phyloP scores from a whole-genome alignment of 495 filamentous ascomycete genomes.

The Neurospora sp. region DNA sequence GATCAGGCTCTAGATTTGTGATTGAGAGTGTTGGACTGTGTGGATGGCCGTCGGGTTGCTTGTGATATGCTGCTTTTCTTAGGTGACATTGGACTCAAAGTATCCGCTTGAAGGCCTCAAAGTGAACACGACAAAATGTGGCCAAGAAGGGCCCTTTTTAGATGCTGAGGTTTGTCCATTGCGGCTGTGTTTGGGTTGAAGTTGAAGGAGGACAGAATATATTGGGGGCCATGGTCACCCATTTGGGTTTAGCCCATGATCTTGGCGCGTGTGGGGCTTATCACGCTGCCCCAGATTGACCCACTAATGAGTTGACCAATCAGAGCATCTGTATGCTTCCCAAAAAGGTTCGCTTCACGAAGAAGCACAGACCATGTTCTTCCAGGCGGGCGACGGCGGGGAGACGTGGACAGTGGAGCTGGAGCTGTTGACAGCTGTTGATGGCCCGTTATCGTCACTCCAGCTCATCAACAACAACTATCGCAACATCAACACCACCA shows the following conservation, averaged over 20 bases:
- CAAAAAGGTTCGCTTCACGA: not conserved
- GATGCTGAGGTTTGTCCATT: not conserved
- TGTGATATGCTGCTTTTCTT: not conserved
- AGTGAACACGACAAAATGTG: not conserved
- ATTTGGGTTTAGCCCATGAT: conserved; percentile 17
- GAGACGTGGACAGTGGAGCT: not conserved
- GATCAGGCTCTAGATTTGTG: not conserved
- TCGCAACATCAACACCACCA: not conserved
- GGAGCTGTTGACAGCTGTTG: conserved; percentile 1
- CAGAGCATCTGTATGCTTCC: not conserved
- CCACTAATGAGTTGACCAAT: not conserved
- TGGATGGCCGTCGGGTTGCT: not conserved
- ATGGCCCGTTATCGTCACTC: not conserved
- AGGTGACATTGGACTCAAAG: not conserved
- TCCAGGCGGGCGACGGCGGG: not conserved
- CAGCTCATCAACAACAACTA: not conserved
- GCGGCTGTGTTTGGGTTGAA: not conserved
- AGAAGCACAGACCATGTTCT: not conserved
- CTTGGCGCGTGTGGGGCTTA: not conserved
- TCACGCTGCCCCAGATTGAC: not conserved
- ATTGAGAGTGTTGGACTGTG: not conserved
- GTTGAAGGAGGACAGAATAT: not conserved
- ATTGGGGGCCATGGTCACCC: conserved; percentile 20
- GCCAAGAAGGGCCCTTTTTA: not conserved
- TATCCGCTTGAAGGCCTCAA: not conserved